Conservation (phyloP, 2,329 filamentous ascomycete genomes). For the Colletotrichum gloeosporioides region DNA sequence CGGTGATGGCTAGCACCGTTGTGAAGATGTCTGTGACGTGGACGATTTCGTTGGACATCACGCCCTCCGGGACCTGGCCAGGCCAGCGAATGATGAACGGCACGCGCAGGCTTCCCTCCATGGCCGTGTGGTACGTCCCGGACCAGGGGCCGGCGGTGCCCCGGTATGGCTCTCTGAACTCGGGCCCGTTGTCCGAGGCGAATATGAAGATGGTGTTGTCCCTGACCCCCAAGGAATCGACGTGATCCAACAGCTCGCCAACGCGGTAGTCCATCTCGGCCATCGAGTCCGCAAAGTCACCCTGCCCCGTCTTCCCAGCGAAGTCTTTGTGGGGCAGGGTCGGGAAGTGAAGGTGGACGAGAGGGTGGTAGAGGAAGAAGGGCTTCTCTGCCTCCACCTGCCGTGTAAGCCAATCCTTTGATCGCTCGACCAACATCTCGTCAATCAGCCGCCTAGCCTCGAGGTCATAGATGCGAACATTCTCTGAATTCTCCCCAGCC, state of each 20-base stretch:
- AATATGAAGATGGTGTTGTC: slow-evolving; percentile 39
- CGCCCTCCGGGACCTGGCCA: slow-evolving; percentile 28
- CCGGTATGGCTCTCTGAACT: slow-evolving; percentile 34
- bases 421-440: slow-evolving; percentile 34
- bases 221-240: slow-evolving; percentile 30
- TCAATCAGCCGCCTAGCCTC: slow-evolving; percentile 34
- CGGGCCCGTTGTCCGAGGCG: slow-evolving; percentile 39
- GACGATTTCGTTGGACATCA: slow-evolving; percentile 34
- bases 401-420: slow-evolving; percentile 34
- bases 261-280: slow-evolving; percentile 37
- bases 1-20: slow-evolving; percentile 31
- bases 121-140: slow-evolving; percentile 39
- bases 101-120: slow-evolving; percentile 39
- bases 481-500: slow-evolving; percentile 29
- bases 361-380: slow-evolving; percentile 38
- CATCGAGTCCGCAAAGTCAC: slow-evolving; percentile 38
- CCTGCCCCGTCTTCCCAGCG: slow-evolving; percentile 30
- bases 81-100: slow-evolving; percentile 41
- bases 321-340: slow-evolving; percentile 36
- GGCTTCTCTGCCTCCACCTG: slow-evolving; percentile 27
- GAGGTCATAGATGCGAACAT: slow-evolving; percentile 36
- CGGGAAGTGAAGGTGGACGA: slow-evolving; percentile 37
- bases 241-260: slow-evolving; percentile 34
- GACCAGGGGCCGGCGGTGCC: slow-evolving; percentile 39
- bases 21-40: slow-evolving; percentile 38